Base-by-base conservation (phyloP, 108 stramenopile genomes). In the Skeletonema costatum region DNA sequence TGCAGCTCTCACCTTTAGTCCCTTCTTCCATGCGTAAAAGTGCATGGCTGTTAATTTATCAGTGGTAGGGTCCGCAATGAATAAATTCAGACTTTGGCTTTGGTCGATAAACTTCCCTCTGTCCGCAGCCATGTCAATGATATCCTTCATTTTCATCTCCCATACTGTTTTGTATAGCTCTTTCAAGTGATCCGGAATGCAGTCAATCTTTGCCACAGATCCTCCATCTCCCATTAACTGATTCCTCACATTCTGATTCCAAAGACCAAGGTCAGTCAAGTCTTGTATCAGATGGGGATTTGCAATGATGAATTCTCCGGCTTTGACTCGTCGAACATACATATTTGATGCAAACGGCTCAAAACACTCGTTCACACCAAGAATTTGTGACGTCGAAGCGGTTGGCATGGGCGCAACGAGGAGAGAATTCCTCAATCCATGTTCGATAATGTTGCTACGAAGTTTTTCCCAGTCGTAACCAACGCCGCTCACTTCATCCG, bases 321-420 rank as follows among this genome's bases (percentile, higher is more conserved):
- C 97, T 66, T 97, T 96, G 44, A 98, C 98, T 38, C 97, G 88
- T 25, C 99, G 86, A 61, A 95, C 83, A 82, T 99, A 99, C 72
- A 99, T 84, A 71, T 99, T 99, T 16, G 95, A 94, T 32, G 96
- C 97, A 85, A 97, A 98, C 10, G 99, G 99, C 82, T 99, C 99
- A 66, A 97, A 92, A 66, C 96, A 97, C 74, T 99, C 99, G 80
- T 99, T 99, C 60, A 97, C 97, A 19, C 99, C 99, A 59, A 98
- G 80, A 53, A 99, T 97, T 83, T 98, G 98, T 59, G 96, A 94
- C 0, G 98, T 98, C 5, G 97, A 98, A 35, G 98, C 98, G 11
- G 98, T 99, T 61, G 98, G 98, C 98, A 99, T 99, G n/a, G 97
- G 98, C 14, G 98, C 98, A 3, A 98, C 74, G 2, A 98, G 82